Evolutionary conservation across 805 yeast genomes (phyloP).

Genomic region (Danielia oregonensis): DNA sequence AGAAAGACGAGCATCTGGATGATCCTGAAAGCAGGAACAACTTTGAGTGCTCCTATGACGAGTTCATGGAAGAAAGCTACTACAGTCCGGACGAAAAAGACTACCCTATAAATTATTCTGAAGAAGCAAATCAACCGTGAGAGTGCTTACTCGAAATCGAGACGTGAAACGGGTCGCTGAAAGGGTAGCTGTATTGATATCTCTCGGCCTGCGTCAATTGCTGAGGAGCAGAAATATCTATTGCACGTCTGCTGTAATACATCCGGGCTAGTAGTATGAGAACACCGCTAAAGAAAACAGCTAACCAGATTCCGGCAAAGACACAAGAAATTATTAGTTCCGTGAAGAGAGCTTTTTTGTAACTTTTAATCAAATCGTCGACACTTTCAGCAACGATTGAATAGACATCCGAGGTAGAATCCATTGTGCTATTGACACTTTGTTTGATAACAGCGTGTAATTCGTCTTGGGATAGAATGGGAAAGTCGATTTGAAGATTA

Average conservation of each 20-base stretch:
- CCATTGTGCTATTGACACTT: not conserved
- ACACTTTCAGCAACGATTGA: slow-evolving; percentile 52
- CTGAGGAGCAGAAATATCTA: not conserved
- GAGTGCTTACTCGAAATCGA: slow-evolving; percentile 1
- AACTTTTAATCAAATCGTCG: not conserved
- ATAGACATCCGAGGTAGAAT: slow-evolving; percentile 11
- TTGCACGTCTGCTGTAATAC: no score
- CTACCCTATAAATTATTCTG: slow-evolving; percentile 1
- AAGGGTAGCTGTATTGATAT: slow-evolving; percentile 7
- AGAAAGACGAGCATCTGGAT: slow-evolving; percentile 27
- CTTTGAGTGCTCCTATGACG: slow-evolving; percentile 35
- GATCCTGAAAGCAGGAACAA: slow-evolving; percentile 31
- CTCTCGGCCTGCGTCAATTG: slow-evolving; percentile 7
- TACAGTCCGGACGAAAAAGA: not conserved
- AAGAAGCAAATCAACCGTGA: not conserved
- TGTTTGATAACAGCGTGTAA: not conserved
- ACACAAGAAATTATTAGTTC: slow-evolving; percentile 4
- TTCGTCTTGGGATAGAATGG: not conserved
- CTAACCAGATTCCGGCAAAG: slow-evolving; percentile 4
- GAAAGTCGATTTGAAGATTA: slow-evolving; percentile 34
- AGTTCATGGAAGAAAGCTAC: slow-evolving; percentile 17
- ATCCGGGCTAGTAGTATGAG: not conserved
- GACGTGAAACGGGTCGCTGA: slow-evolving; percentile 6
- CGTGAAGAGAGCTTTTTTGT: not conserved
- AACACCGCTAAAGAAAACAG: not conserved